Base-by-base conservation (phyloP, 306 rosid genomes). In the Crotalaria pallida region DNA sequence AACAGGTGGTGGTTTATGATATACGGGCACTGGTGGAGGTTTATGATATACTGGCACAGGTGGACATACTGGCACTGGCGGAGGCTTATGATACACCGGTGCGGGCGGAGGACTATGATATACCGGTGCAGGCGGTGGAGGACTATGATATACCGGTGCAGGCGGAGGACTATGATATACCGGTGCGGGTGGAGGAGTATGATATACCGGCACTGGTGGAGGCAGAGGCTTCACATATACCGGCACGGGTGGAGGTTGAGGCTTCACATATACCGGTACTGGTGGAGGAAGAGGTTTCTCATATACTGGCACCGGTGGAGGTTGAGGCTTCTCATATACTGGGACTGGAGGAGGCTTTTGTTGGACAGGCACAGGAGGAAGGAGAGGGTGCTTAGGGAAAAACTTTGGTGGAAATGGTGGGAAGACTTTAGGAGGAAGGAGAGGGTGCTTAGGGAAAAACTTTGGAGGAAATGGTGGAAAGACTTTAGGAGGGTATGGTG, bases 381-480 rank as follows among this genome's bases (percentile, higher is more conserved):
- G 84, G 12, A 21, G 55, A 0, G 87, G 83, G 1, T 75, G 63
- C 0, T 77, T n/a, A 3, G 69, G 89, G 31, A 65, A 70, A 38
- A 65, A 16, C 45, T 71, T 68, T 19, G 80, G 73, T 7, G 82
- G 74, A 19, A 81, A 6, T 15, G 85, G 81, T 19, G 94, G 58
- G 0, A 77, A 0, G 0, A 82, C 82, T 0, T 40, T 4, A 0
- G 80, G 79, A 13, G 88, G 83, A 7, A 85, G 77, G 4, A 31
- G 17, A 17, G 85, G 89, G 12, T 82, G 77, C 10, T 77, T 77
- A 71, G 69, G 89, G 31, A 65, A 70, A 38, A 65, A 16, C 45
- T 71, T 68, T 19, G 80, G 73, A 7, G 82, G 74, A 19, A 81
- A 6, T 15, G 85, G 81, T 19, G 94, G 94, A 22, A 77, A 55